Evolutionary conservation across 1,139 yeast genomes (phyloP).

Genomic region (Hansenula sp.): DNA sequence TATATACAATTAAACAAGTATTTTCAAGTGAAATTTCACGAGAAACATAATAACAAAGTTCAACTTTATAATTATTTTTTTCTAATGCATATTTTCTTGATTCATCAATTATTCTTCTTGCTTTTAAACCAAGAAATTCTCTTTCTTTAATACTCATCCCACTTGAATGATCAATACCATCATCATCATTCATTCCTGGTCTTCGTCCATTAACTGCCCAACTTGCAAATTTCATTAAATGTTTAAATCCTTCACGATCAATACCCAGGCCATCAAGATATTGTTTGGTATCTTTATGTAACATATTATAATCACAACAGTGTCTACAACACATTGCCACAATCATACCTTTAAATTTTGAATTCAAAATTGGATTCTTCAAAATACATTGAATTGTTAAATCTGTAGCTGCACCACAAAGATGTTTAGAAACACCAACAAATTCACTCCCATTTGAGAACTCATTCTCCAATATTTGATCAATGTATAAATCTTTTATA

Average conservation of each 20-base stretch:
- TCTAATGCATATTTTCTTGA: constrained; percentile 48
- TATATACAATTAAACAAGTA: constrained; percentile 45
- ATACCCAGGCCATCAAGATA: constrained; percentile 23
- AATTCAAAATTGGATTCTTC: constrained; percentile 31
- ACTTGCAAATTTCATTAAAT: constrained; percentile 62
- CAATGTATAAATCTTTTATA: constrained; percentile 67
- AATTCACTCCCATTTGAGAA: constrained; percentile 24
- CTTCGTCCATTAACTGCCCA: constrained; percentile 82
- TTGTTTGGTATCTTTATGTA: constrained; percentile 11
- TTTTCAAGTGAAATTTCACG: constrained; percentile 65
- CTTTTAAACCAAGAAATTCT: constrained; percentile 55
- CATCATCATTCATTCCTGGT: constrained; percentile 32
- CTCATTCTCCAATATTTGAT: constrained; percentile 35
- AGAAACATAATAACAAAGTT: constrained; percentile 56
- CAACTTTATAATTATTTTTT: constrained; percentile 34
- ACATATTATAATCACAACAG: constrained; percentile 43
- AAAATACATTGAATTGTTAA: constrained; percentile 65
- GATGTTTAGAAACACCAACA: constrained; percentile 77
- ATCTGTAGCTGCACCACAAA: constrained; percentile 94
- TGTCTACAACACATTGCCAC: constrained; percentile 97
- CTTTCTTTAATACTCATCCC: constrained; percentile 43
- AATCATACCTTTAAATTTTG: constrained; percentile 47
- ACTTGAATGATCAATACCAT: constrained; percentile 36
- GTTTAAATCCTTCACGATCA: constrained; percentile 40
- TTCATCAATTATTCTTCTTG: constrained; percentile 67